Base-by-base conservation (phyloP, 805 yeast species). In the Starmerella scarabaei region DNA sequence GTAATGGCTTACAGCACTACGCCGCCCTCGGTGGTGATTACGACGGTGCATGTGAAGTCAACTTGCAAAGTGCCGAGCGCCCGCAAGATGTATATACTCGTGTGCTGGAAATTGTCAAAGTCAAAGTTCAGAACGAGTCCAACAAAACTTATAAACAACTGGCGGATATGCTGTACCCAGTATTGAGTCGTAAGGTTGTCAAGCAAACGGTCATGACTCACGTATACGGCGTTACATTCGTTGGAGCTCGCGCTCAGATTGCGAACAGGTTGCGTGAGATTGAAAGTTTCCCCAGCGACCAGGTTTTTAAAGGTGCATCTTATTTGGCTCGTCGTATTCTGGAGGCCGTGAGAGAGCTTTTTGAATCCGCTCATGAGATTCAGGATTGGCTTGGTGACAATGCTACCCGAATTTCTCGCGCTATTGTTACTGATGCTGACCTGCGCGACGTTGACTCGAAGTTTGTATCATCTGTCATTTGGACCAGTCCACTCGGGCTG, bases 171-270 rank as follows among this genome's bases (percentile, higher is more conserved):
- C 61, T 80, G 30, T 65, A 69, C 41, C 80, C 77, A 37, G 70
- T 75, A 44, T 72, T 88, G 42, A 71, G 77, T 16, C 72, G 98
- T 52, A 88, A 88, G 56, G 78, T 91, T 34, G 94, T 91, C 28
- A 88, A 88, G 57, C 98, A 88, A 58, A 84, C 98, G 0, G 97
- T 88, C 20, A 88, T 88, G 98, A 88, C 98, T 0, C 86, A 85
- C 54, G 98, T 88, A 28, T 88, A 88, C 57, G 98, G 98, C 53
- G 98, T 88, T 11, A 88, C 98, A 0, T 84, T 72, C 56, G 72
- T 83, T 46, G 98, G 98, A 15, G 98, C 97, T 0, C 73, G 83
- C 15, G 78, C 77, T 3, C 98, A 88, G 62, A 84, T 88, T 53
- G 72, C 75, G 42, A 80, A 77, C 53, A 86, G 86, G 55, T 63